A percentile compares a stretch with the other conserved stretches of the same genome.
phyloP scores from a whole-genome alignment of 106 monocot genomes.

The Cymbidium sinense region DNA sequence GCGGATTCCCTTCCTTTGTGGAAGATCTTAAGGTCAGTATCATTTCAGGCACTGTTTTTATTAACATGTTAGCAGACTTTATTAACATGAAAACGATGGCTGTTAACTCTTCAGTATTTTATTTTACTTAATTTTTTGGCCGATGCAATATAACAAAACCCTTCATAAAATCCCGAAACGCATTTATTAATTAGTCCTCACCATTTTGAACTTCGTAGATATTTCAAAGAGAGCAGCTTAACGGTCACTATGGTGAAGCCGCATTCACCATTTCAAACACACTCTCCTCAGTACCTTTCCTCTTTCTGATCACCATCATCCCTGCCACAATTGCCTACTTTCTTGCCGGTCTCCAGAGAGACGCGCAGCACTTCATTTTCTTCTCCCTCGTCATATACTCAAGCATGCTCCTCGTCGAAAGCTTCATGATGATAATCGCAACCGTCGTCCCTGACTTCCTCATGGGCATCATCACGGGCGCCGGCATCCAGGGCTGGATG shows the following conservation, averaged over 20 bases:
- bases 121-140: neutral
- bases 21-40: slow-evolving; percentile 15
- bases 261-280: slow-evolving; percentile 17
- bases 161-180: no score
- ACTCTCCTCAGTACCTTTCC: slow-evolving; percentile 15
- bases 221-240: slow-evolving; percentile 12
- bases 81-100: no score
- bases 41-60: neutral
- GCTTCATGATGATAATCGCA: slow-evolving; percentile 24
- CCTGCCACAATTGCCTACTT: slow-evolving; percentile 14
- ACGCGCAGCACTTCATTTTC: slow-evolving; percentile 5
- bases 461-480: slow-evolving; percentile 28
- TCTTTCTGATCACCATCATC: slow-evolving; percentile 10
- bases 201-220: slow-evolving; percentile 6
- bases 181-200: no score
- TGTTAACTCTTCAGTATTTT: neutral
- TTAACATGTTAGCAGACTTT: no score
- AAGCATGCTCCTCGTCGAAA: slow-evolving; percentile 14
- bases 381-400: slow-evolving; percentile 11
- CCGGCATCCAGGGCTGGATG: slow-evolving; percentile 17
- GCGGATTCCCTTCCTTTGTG: slow-evolving; percentile 19
- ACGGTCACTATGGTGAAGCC: slow-evolving; percentile 17
- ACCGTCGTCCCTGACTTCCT: slow-evolving; percentile 23
- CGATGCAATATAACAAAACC: no score
- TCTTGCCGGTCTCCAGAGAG: slow-evolving; percentile 10